A percentile compares a stretch with the other conserved stretches of the same genome.
Conservation (phyloP, 495 filamentous ascomycete species). For the Hypoxylon rickii region DNA sequence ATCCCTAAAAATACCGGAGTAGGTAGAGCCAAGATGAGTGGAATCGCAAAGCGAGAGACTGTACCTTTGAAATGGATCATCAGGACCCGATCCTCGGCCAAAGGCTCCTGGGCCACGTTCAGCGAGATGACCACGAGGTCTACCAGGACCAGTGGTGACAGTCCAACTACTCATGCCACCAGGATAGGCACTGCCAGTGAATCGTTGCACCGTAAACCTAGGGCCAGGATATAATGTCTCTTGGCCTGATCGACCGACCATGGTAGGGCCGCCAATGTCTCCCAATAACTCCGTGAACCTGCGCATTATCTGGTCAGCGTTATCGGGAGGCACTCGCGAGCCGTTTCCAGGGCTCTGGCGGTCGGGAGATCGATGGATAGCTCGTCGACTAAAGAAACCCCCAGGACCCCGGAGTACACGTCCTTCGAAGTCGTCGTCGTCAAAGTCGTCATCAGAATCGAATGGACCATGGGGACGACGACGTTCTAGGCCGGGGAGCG, state of each 20-base stretch:
- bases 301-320: constrained; percentile 44
- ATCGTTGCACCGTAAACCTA: constrained; percentile 30
- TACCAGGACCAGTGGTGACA: constrained; percentile 31
- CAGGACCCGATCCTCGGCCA: constrained; percentile 12
- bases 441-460: constrained; percentile 47
- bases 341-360: constrained; percentile 21
- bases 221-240: constrained; percentile 29
- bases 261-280: constrained; percentile 22
- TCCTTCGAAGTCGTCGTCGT: constrained; percentile 57
- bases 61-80: constrained; percentile 39
- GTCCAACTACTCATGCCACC: constrained; percentile 46
- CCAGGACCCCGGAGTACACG: constrained; percentile 52
- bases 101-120: too few species aligned
- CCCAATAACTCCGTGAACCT: constrained; percentile 49
- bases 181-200: constrained; percentile 34
- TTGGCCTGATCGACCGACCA: constrained; percentile 35
- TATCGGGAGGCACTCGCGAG: constrained; percentile 26
- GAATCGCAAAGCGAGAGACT: not conserved
- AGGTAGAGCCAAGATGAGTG: too few species aligned
- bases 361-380: constrained; percentile 33
- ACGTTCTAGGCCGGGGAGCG: constrained; percentile 41
- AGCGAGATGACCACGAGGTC: too few species aligned
- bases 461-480: constrained; percentile 45
- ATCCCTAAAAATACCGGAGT: not conserved
- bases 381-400: constrained; percentile 44